Percentiles rank a stretch among this genome's conserved stretches.
These are phyloP conservation scores for Wilcoxina mikolae DNA, from an alignment of 495 filamentous ascomycete species.

Conservation along the genomic window DNA sequence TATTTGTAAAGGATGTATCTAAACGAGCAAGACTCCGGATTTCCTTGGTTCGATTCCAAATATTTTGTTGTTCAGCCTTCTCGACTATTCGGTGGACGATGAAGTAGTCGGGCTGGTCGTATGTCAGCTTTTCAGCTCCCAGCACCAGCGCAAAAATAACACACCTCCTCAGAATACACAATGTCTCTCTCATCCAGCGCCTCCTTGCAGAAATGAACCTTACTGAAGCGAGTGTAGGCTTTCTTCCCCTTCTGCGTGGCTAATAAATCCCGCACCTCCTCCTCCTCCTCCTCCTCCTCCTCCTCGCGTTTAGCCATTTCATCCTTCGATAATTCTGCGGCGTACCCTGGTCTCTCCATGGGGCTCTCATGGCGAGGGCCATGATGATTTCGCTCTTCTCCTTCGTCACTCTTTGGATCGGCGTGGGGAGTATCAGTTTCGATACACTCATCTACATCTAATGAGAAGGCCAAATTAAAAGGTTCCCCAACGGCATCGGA, in stretches of 20 bases:
- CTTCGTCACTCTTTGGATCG: too few relatives aligned
- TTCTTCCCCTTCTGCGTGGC: conserved; percentile 8
- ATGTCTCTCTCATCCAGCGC: conserved; percentile 24
- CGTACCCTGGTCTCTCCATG: too few relatives aligned
- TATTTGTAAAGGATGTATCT: too few relatives aligned
- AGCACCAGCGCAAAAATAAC: background rate
- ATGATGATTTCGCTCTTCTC: too few relatives aligned
- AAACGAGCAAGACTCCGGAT: too few relatives aligned
- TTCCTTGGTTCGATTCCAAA: conserved; percentile 24
- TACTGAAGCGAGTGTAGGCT: conserved; percentile 25
- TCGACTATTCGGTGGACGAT: conserved; percentile 25
- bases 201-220: conserved; percentile 24
- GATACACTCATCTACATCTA: too few relatives aligned
- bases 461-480: too few relatives aligned
- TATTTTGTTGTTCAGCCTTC: conserved; percentile 21
- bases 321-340: conserved; percentile 32
- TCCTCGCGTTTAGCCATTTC: too few relatives aligned
- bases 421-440: too few relatives aligned
- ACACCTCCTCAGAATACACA: conserved; percentile 23
- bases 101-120: conserved; percentile 18
- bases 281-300: conserved; percentile 1
- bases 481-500: too few relatives aligned
- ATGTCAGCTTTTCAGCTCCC: conserved; percentile 5
- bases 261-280: conserved; percentile 6
- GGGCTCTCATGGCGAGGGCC: too few relatives aligned